Evolutionary conservation across 2,329 filamentous ascomycete genomes (phyloP).

Genomic region (Cordyceps sp.): DNA sequence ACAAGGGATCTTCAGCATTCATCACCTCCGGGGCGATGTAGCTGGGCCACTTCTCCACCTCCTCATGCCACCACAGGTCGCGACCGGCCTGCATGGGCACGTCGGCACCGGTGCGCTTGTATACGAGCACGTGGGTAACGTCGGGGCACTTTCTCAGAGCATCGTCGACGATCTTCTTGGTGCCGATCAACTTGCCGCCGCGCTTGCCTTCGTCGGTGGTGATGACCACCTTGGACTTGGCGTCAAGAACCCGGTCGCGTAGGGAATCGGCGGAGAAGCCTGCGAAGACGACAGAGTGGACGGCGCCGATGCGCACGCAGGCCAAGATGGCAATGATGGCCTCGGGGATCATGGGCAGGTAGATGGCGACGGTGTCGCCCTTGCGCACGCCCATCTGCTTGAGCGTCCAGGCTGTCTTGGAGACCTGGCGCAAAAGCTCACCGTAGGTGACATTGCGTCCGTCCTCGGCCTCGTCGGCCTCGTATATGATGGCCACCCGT

Average conservation of each 20-base stretch:
- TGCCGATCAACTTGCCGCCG: constrained; percentile 90
- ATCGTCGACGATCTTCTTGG: constrained; percentile 98
- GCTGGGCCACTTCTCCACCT: constrained; percentile 88
- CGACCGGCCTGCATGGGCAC: constrained; percentile 80
- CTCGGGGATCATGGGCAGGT: constrained; percentile 97
- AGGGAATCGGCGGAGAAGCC: constrained; percentile 95
- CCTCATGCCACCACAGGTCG: constrained; percentile 97
- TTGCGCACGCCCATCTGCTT: constrained; percentile 95
- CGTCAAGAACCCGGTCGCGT: constrained; percentile 85
- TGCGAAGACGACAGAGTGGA: constrained; percentile 96
- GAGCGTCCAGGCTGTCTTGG: constrained; percentile 68
- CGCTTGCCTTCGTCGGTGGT: constrained; percentile 96
- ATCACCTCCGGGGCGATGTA: constrained; percentile 83
- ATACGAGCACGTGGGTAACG: constrained; percentile 74
- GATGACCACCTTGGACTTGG: constrained; percentile 81
- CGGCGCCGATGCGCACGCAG: constrained; percentile 78
- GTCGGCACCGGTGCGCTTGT: constrained; percentile 85
- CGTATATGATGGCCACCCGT: constrained; percentile 94
- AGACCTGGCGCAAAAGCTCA: constrained; percentile 86
- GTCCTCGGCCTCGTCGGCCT: constrained; percentile 79
- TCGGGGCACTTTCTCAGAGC: constrained; percentile 90
- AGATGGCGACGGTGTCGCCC: constrained; percentile 92
- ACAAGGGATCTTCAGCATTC: constrained; percentile 88
- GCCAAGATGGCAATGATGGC: constrained; percentile 83
- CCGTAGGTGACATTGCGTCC: constrained; percentile 84